These are phyloP conservation scores for Areca catechu DNA, from an alignment of 176 grass and related monocot species.

Conservation along the genomic window DNA sequence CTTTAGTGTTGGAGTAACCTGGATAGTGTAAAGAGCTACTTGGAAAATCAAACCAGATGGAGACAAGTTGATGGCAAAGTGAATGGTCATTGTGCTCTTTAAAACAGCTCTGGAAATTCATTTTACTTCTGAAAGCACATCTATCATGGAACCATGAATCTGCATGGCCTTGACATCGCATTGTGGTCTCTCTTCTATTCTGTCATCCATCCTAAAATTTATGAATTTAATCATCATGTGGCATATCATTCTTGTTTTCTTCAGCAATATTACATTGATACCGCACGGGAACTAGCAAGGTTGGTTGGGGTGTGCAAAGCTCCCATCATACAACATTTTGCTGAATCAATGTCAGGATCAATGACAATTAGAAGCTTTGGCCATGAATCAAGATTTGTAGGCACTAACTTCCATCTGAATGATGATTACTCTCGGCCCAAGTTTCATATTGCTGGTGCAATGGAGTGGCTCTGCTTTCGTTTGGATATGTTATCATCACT, in stretches of 20 bases:
- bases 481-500: constrained; percentile 53
- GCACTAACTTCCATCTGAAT: constrained; percentile 47
- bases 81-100: too few relatives aligned
- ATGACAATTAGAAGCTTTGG: constrained; percentile 83
- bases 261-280: constrained; percentile 75
- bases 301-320: constrained; percentile 72
- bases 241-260: constrained; percentile 11
- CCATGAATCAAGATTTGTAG: constrained; percentile 49
- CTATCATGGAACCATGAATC: too few relatives aligned
- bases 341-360: constrained; percentile 81
- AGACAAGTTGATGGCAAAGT: too few relatives aligned
- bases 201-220: too few relatives aligned
- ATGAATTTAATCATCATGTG: too few relatives aligned
- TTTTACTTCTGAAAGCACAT: too few relatives aligned
- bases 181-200: too few relatives aligned
- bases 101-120: too few relatives aligned
- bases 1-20: too few relatives aligned
- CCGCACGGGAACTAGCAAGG: constrained; percentile 63
- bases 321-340: constrained; percentile 85
- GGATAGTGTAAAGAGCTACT: too few relatives aligned
- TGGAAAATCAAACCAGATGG: too few relatives aligned
- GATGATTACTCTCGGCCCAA: constrained; percentile 64
- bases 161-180: too few relatives aligned
- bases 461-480: constrained; percentile 70
- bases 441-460: constrained; percentile 59